phyloP scores from a whole-genome alignment of 2,329 filamentous ascomycete species.

The Chaetothyriales sp. region DNA sequence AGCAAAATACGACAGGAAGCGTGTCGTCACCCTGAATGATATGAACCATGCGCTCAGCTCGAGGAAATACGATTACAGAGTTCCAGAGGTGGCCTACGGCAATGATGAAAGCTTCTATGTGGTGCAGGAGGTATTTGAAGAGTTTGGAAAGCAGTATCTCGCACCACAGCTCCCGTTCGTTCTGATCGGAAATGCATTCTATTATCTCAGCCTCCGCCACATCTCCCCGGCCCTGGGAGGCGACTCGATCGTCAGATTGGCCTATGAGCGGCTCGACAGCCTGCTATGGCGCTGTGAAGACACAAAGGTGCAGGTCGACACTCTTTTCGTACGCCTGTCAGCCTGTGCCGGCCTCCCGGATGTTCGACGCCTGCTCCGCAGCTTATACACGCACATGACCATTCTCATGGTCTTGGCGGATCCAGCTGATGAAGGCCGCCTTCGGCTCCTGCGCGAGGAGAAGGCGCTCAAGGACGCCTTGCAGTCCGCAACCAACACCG shows the following conservation, averaged over 20 bases:
- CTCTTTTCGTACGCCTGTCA: background rate
- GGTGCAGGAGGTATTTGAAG: background rate
- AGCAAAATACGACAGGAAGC: background rate
- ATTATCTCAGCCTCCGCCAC: background rate
- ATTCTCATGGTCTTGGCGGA: background rate
- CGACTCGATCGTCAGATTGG: background rate
- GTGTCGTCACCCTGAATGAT: background rate
- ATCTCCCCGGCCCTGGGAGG: background rate
- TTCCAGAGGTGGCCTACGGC: background rate
- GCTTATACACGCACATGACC: background rate
- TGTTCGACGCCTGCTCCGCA: background rate
- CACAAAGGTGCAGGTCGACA: background rate
- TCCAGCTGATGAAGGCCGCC: background rate
- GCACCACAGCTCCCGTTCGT: background rate
- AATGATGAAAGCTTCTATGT: background rate
- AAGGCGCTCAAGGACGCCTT: background rate
- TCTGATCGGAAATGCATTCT: background rate
- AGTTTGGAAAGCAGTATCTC: background rate
- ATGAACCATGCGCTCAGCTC: background rate
- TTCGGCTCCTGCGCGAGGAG: background rate
- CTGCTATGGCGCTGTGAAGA: background rate
- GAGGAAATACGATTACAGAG: background rate
- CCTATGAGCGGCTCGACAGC: background rate
- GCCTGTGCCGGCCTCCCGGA: background rate
- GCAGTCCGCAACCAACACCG: background rate